Evolutionary conservation across 2,329 filamentous ascomycete genomes (phyloP).

Genomic region (Aspergillus brunneoviolaceus): DNA sequence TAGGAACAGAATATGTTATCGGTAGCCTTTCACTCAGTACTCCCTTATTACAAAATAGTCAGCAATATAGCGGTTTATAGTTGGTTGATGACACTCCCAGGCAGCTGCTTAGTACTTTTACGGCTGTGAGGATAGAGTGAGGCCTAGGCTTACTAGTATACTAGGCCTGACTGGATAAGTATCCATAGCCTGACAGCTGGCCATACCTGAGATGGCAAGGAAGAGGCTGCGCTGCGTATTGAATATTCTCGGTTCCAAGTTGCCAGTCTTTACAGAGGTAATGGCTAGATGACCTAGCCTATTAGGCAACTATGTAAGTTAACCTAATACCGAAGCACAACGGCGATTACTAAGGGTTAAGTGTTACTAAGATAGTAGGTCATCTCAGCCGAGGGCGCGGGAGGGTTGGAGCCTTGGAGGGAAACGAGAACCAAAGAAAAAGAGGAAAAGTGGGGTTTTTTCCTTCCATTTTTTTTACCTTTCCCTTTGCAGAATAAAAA

Average conservation of each 20-base stretch:
- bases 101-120: too few species aligned
- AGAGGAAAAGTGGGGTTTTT: slow-evolving; percentile 21
- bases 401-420: neutral
- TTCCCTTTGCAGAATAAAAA: slow-evolving; percentile 8
- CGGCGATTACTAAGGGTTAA: too few species aligned
- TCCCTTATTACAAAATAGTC: too few species aligned
- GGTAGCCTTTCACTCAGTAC: too few species aligned
- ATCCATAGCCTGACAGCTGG: too few species aligned
- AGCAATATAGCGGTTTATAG: too few species aligned
- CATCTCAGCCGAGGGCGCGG: neutral
- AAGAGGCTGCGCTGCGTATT: neutral
- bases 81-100: too few species aligned
- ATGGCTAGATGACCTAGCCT: too few species aligned
- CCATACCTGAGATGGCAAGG: neutral
- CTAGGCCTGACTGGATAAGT: neutral
- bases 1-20: too few species aligned
- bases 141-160: neutral
- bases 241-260: neutral
- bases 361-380: too few species aligned
- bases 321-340: too few species aligned
- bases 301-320: too few species aligned
- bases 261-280: neutral
- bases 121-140: neutral
- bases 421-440: slow-evolving; percentile 13
- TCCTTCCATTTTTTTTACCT: slow-evolving; percentile 15